These are phyloP conservation scores for Thalassiosira mediterranea DNA, from an alignment of 352 stramenopile genomes.

Conservation along the genomic window DNA sequence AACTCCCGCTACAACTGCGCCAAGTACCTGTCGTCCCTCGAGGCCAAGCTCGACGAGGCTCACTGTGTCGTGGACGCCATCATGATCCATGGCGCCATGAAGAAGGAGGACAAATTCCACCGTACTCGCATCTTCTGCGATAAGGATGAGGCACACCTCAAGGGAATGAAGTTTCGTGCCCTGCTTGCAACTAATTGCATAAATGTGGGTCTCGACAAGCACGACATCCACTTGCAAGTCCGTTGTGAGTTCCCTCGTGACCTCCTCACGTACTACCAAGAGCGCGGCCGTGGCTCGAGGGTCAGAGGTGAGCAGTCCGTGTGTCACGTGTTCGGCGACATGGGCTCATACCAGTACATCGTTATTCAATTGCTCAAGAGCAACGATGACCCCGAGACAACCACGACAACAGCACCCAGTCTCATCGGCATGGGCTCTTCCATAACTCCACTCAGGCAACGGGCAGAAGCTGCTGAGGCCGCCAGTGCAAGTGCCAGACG, in stretches of 20 bases:
- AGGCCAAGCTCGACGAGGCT: not conserved
- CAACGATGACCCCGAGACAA: not conserved
- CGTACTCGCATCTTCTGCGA: not conserved
- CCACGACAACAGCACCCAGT: not conserved
- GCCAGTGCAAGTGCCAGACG: not conserved
- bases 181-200: not conserved
- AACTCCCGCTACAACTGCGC: not conserved
- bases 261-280: constrained; percentile 5
- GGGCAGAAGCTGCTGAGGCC: not conserved
- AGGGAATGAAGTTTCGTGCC: not conserved
- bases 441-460: not conserved
- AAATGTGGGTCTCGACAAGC: constrained; percentile 1
- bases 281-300: not conserved
- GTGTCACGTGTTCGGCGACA: not conserved
- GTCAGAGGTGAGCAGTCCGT: not conserved
- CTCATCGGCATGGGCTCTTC: not conserved
- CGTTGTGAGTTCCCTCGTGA: constrained; percentile 1
- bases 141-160: not conserved
- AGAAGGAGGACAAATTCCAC: not conserved
- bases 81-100: not conserved
- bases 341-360: not conserved
- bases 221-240: not conserved
- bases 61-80: not conserved
- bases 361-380: not conserved
- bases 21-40: not conserved